Conservation (phyloP, 2,329 filamentous ascomycete genomes). For the Mycocentrospora acerina region DNA sequence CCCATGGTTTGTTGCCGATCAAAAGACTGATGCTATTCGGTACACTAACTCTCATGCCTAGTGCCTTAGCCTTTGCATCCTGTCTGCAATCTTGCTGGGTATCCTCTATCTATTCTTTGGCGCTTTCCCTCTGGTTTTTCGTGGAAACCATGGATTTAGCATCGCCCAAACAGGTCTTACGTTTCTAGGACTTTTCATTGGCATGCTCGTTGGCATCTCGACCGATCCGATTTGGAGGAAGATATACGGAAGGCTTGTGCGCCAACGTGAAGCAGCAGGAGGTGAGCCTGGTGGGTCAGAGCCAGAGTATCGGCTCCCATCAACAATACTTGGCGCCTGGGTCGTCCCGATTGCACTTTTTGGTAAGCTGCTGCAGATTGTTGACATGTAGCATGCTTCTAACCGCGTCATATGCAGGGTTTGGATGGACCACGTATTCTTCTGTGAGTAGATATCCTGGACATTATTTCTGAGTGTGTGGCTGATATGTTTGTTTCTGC, state of each 20-base stretch:
- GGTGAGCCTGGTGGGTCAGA: constrained; percentile 63
- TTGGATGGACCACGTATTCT: constrained; percentile 80
- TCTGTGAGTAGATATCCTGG: constrained; percentile 69
- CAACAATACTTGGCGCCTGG: constrained; percentile 65
- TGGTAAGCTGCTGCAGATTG: constrained; percentile 51
- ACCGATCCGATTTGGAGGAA: constrained; percentile 68
- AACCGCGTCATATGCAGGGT: constrained; percentile 50
- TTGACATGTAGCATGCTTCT: constrained; percentile 29
- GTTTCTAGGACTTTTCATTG: constrained; percentile 66
- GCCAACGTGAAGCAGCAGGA: constrained; percentile 53
- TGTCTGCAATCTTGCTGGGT: constrained; percentile 81
- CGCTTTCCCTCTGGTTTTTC: constrained; percentile 80
- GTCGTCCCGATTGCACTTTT: constrained; percentile 81
- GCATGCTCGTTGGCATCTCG: constrained; percentile 65
- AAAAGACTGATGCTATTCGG: constrained; percentile 17
- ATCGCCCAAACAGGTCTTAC: constrained; percentile 78
- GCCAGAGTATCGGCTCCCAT: constrained; percentile 83
- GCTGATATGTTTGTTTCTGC: constrained; percentile 30
- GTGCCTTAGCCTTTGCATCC: constrained; percentile 75
- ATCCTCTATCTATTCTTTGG: constrained; percentile 91
- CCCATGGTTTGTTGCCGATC: constrained; percentile 62
- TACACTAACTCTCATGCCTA: constrained; percentile 28
- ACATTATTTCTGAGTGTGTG: constrained; percentile 42
- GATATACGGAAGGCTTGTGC: constrained; percentile 60
- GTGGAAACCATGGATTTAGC: constrained; percentile 71